Conservation (phyloP, 495 filamentous ascomycete species). For the Rhizodiscina lignyota region DNA sequence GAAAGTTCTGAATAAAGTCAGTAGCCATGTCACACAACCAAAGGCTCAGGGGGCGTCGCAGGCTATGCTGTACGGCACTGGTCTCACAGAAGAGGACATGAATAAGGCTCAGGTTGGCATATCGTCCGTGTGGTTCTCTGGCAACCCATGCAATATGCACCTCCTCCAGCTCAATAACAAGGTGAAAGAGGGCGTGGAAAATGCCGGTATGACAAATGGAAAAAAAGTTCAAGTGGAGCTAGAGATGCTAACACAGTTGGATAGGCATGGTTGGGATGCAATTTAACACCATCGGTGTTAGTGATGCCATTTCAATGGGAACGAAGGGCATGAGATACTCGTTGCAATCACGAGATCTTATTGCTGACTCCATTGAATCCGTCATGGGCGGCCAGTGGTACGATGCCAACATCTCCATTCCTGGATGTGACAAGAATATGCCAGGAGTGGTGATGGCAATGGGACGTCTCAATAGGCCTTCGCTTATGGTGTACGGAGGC, state of each 20-base stretch:
- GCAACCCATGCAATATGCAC: slow-evolving; percentile 99
- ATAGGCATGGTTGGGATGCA: slow-evolving; percentile 33
- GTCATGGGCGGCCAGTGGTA: slow-evolving; percentile 99
- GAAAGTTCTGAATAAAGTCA: slow-evolving; percentile 50
- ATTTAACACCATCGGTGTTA: slow-evolving; percentile 97
- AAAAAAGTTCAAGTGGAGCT: neutral
- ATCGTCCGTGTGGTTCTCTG: slow-evolving; percentile 79
- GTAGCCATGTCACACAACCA: slow-evolving; percentile 73
- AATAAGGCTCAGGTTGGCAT: slow-evolving; percentile 93
- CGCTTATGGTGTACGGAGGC: slow-evolving; percentile 94
- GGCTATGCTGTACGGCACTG: slow-evolving; percentile 96
- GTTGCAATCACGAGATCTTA: slow-evolving; percentile 84
- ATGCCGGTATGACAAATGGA: slow-evolving; percentile 39
- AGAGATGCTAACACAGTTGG: neutral
- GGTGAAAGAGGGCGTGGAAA: slow-evolving; percentile 71
- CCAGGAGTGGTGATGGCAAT: slow-evolving; percentile 96
- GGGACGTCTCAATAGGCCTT: slow-evolving; percentile 85
- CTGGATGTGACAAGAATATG: slow-evolving; percentile 99
- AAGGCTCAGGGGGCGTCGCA: slow-evolving; percentile 96
- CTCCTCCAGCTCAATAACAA: slow-evolving; percentile 70
- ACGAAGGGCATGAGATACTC: slow-evolving; percentile 85
- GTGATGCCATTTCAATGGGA: slow-evolving; percentile 70
- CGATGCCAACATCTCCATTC: slow-evolving; percentile 93
- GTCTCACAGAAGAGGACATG: slow-evolving; percentile 68
- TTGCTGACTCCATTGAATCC: slow-evolving; percentile 95